Conservation (phyloP, 148 eudicot species). For the Euryodendron excelsum region DNA sequence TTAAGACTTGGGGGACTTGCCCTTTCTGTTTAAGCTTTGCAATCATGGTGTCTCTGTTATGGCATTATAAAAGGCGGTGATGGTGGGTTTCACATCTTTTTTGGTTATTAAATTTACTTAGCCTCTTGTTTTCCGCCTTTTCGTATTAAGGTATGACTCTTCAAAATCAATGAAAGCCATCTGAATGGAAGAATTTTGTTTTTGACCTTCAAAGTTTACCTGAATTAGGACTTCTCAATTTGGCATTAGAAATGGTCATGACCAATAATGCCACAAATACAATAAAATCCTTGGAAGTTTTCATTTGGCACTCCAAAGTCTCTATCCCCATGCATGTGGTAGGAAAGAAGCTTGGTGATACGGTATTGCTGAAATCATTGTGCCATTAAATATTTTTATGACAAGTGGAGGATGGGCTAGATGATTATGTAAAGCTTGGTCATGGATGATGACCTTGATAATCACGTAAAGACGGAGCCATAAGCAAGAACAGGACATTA, state of each 20-base stretch:
- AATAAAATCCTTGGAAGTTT: not conserved
- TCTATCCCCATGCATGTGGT: not conserved
- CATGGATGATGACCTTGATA: not conserved
- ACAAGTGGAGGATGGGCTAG: not conserved
- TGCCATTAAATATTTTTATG: not conserved
- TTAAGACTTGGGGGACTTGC: not conserved
- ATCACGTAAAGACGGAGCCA: not conserved
- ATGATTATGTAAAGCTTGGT: conserved; percentile 6
- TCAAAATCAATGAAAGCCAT: not conserved
- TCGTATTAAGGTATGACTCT: too few species aligned
- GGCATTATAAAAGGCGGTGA: not conserved
- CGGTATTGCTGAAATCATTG: not conserved
- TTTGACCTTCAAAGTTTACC: not conserved
- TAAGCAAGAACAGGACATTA: not conserved
- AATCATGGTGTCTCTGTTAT: not conserved
- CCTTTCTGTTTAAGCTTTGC: not conserved
- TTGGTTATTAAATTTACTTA: not conserved
- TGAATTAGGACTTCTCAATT: not conserved
- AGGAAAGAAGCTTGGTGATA: not conserved
- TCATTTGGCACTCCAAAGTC: not conserved
- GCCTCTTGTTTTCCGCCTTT: not conserved
- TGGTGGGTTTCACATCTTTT: not conserved
- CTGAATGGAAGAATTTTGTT: not conserved
- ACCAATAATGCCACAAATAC: not conserved
- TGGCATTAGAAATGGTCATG: not conserved